A percentile compares a stretch with the other conserved stretches of the same genome.
Evolutionary conservation across 2,329 filamentous ascomycete species (phyloP).

Genomic region (Helotiales sp.): DNA sequence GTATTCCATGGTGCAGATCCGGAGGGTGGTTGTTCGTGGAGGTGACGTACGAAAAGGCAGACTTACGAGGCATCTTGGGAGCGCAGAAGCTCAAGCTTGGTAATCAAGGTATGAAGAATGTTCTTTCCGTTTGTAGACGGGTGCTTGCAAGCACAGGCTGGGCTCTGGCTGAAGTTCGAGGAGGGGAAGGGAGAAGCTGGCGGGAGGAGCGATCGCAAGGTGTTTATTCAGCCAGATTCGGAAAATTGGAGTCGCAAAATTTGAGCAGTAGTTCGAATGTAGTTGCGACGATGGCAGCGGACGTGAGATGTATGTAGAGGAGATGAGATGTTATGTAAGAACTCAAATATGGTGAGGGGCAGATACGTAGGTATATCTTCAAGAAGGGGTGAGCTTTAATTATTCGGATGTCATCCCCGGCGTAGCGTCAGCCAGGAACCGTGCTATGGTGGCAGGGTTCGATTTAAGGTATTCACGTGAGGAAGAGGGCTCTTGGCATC

Average conservation of each 20-base stretch:
- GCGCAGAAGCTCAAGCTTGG: not conserved
- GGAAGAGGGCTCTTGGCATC: not conserved
- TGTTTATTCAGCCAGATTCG: not conserved
- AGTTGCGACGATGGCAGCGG: not conserved
- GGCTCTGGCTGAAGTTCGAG: not conserved
- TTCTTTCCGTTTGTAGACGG: not conserved
- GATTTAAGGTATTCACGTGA: constrained; percentile 2
- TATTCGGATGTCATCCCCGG: not conserved
- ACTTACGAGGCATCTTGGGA: constrained; percentile 37
- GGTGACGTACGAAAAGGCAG: not conserved
- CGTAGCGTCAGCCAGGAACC: not conserved
- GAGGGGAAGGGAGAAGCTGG: not conserved
- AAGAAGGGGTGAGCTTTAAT: not conserved
- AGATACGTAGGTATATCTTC: not conserved
- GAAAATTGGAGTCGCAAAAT: not conserved
- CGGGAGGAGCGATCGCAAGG: constrained; percentile 7
- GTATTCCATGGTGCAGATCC: not conserved
- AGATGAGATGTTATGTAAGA: not conserved
- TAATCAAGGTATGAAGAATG: constrained; percentile 1
- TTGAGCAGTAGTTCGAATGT: not conserved
- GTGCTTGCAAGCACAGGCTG: not conserved
- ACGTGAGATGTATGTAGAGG: not conserved
- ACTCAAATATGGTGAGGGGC: not conserved
- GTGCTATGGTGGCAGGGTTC: not conserved
- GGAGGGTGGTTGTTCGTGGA: constrained; percentile 6